Evolutionary conservation across 2,329 filamentous ascomycete genomes (phyloP).

Genomic region (Verticillium isaacii): DNA sequence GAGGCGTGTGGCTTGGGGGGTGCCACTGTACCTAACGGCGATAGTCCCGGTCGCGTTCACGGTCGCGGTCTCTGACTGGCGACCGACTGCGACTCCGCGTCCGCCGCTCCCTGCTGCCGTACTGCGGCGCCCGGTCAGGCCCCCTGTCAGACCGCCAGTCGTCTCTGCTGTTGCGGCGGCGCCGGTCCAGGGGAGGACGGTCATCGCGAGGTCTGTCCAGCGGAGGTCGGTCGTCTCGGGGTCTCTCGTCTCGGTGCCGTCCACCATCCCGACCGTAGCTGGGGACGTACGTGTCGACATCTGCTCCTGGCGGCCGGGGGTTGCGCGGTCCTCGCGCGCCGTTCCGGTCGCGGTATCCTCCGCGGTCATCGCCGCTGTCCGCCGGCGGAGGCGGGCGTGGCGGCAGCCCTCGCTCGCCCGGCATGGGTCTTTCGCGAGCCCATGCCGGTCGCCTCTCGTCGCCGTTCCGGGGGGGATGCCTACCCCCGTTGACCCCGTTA

Average conservation of each 20-base stretch:
- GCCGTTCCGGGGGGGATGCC: constrained; percentile 32
- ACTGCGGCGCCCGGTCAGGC: background rate
- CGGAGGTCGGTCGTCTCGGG: constrained; percentile 11
- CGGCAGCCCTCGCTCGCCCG: constrained; percentile 33
- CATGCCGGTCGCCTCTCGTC: constrained; percentile 49
- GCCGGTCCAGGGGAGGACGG: constrained; percentile 11
- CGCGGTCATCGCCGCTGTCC: constrained; percentile 26
- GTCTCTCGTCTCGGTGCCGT: constrained; percentile 18
- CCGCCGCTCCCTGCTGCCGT: constrained; percentile 25
- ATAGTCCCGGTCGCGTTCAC: constrained; percentile 32
- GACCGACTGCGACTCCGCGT: constrained; percentile 36
- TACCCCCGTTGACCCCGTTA: constrained; percentile 42
- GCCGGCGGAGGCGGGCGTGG: constrained; percentile 46
- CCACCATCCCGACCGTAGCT: constrained; percentile 33
- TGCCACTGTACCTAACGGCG: constrained; percentile 12
- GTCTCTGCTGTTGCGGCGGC: constrained; percentile 15
- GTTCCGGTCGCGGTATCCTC: constrained; percentile 30
- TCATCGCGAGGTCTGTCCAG: background rate
- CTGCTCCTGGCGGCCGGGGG: constrained; percentile 20
- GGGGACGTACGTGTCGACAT: constrained; percentile 48
- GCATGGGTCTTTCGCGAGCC: constrained; percentile 37
- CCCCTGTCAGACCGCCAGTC: constrained; percentile 23
- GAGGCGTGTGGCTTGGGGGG: background rate
- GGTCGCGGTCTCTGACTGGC: constrained; percentile 29
- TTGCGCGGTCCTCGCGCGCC: constrained; percentile 21